These are phyloP conservation scores for Chrysanthemum lavandulifolium DNA, from an alignment of 129 eudicot species.

Conservation along the genomic window DNA sequence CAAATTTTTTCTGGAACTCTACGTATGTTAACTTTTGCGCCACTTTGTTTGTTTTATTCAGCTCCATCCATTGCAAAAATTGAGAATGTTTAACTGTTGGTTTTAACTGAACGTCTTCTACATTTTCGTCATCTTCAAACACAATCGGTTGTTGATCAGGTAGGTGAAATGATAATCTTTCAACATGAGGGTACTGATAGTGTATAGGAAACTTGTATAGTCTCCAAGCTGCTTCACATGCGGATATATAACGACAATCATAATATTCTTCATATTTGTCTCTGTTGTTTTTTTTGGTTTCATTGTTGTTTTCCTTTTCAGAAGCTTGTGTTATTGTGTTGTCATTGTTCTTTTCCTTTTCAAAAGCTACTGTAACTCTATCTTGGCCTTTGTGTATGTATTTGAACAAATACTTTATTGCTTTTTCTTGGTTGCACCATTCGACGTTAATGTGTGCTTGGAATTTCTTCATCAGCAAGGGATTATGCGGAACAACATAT, in stretches of 20 bases:
- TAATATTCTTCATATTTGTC: not conserved
- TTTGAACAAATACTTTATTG: not conserved
- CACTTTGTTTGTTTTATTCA: not conserved
- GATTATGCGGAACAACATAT: not conserved
- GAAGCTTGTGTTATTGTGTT: not conserved
- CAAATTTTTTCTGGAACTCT: not conserved
- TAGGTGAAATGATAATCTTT: not conserved
- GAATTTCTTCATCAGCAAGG: not conserved
- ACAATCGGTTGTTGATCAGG: not conserved
- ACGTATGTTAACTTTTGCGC: not conserved
- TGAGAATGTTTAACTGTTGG: not conserved
- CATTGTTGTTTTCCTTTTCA: not conserved
- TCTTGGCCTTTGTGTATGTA: not conserved
- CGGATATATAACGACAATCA: not conserved
- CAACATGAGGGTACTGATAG: not conserved
- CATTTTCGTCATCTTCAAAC: not conserved
- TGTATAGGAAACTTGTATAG: not conserved
- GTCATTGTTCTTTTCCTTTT: not conserved
- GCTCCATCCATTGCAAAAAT: not conserved
- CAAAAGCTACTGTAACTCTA: not conserved
- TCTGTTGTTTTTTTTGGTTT: rapidly evolving
- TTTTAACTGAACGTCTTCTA: not conserved
- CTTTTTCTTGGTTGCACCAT: not conserved
- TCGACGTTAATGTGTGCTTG: not conserved
- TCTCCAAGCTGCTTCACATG: not conserved